These are phyloP conservation scores for Ustilago nuda DNA, from an alignment of 1,284 basidiomycete genomes.

Conservation along the genomic window DNA sequence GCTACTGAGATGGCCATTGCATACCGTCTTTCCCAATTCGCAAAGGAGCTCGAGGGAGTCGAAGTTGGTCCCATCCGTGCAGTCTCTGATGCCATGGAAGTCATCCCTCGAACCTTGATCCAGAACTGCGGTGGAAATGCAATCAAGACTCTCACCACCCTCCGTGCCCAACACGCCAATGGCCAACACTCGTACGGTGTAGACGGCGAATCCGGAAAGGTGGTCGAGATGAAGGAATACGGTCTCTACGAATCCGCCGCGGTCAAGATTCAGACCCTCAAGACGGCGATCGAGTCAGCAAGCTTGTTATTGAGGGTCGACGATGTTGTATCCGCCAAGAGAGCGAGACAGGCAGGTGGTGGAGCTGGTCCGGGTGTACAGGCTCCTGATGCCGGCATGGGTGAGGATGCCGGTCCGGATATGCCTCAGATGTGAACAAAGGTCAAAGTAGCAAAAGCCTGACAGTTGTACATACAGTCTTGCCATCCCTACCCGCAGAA, in stretches of 20 bases:
- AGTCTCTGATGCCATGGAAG: conserved; percentile 95
- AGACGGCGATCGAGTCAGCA: conserved; percentile 96
- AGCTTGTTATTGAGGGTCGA: conserved; percentile 92
- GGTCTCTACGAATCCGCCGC: conserved; percentile 94
- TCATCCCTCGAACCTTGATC: conserved; percentile 92
- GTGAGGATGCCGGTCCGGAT: conserved; percentile 42
- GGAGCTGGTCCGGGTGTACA: conserved; percentile 43
- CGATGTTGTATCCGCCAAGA: conserved; percentile 86
- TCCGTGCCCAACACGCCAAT: conserved; percentile 89
- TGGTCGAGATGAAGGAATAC: conserved; percentile 94
- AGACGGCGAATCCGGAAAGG: conserved; percentile 92
- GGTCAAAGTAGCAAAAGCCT: too few relatives aligned
- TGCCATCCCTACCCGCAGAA: too few relatives aligned
- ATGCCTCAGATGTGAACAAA: conserved; percentile 50
- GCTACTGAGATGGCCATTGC: conserved; percentile 98
- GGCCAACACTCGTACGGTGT: conserved; percentile 92
- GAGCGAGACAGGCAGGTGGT: conserved; percentile 41
- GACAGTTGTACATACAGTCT: too few relatives aligned
- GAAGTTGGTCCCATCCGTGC: conserved; percentile 91
- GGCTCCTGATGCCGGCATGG: conserved; percentile 44
- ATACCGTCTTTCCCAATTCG: conserved; percentile 86
- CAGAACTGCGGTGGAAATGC: conserved; percentile 97
- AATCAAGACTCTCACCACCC: conserved; percentile 89
- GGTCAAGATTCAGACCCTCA: conserved; percentile 96
- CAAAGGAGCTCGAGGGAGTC: conserved; percentile 77